Conservation (phyloP, 768 basidiomycete species). For the Russula sp. region DNA sequence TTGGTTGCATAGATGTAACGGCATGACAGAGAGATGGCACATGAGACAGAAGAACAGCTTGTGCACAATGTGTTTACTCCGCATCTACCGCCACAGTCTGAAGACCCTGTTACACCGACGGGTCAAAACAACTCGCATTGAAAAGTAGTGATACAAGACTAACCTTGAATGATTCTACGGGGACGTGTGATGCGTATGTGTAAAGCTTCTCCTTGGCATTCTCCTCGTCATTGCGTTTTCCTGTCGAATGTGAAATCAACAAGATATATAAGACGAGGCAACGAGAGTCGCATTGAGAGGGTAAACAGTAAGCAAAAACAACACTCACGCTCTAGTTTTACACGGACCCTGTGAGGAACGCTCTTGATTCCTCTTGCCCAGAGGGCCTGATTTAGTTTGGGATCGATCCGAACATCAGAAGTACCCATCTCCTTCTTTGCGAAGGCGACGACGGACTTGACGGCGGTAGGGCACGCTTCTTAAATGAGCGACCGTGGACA, state of each 20-base stretch:
- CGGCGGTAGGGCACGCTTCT: constrained; percentile 97
- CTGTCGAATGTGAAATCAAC: constrained; percentile 39
- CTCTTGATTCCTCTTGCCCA: constrained; percentile 95
- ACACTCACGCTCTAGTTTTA: constrained; percentile 87
- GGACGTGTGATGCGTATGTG: constrained; percentile 84
- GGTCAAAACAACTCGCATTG: constrained; percentile 23
- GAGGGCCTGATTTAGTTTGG: constrained; percentile 92
- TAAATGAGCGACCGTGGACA: constrained; percentile 90
- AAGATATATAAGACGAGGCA: not conserved
- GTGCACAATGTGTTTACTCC: constrained; percentile 49
- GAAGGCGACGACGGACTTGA: constrained; percentile 91
- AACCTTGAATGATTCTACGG: constrained; percentile 81
- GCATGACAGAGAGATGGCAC: constrained; percentile 1
- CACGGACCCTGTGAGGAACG: constrained; percentile 86
- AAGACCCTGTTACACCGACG: constrained; percentile 56
- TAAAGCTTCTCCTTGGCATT: constrained; percentile 97
- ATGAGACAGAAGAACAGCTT: constrained; percentile 8
- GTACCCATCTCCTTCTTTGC: constrained; percentile 97
- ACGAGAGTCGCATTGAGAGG: not conserved
- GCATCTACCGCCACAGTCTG: constrained; percentile 80
- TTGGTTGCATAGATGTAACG: constrained; percentile 13
- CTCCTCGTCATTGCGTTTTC: constrained; percentile 99
- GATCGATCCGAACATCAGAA: constrained; percentile 88
- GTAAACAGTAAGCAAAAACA: not conserved
- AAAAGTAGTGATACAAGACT: constrained; percentile 33